Base-by-base conservation (phyloP, 176 grass and related monocot species). In the Alopecurus myosuroides region DNA sequence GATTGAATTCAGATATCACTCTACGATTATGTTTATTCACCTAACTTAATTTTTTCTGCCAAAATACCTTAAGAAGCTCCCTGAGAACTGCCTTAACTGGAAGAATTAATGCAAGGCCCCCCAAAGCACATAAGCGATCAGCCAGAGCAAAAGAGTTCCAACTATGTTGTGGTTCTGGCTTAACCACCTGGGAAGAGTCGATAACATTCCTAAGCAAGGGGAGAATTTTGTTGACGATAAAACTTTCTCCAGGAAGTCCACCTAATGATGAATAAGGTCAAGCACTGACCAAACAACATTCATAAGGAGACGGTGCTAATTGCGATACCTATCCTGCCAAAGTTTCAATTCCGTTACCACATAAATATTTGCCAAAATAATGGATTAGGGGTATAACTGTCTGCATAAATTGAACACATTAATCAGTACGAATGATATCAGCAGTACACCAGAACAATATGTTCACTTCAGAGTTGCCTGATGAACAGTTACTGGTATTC, bases 401-500 rank as follows among this genome's bases (percentile, higher is more conserved):
- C 93, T 95, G 91, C 18, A 93, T 33, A 84, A 81, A 85, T 73
- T 85, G 76, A 70, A 89, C 19, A 71, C 29, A 60, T 67, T 76
- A 46, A 83, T 88, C 57, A 79, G 66, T 88, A 37, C 70, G 37
- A 68, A 83, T 72, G 61, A 63, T 60, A 60, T 44, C 78, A 65
- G 40, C 42, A 39, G 31, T 62, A 80, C 13, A 80, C 14, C 12
- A 77, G 60, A 41, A 55, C 41, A 80, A 88, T 29, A 8, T 34
- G 77, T 62, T 57, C 39, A 77, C 19, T 34, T 33, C 39, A 57
- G 68, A 85, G 86, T 91, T 87, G 74, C 96, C 93, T 95, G 96
- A 90, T 98, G 91, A 86, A 98, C 48, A 42, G 93, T 98, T 74
- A 98, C 85, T 33, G 95, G 95, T 92, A 95, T 86, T 53, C 96